Conservation (phyloP, 495 filamentous ascomycete species). For the Recurvomyces mirabilis region DNA sequence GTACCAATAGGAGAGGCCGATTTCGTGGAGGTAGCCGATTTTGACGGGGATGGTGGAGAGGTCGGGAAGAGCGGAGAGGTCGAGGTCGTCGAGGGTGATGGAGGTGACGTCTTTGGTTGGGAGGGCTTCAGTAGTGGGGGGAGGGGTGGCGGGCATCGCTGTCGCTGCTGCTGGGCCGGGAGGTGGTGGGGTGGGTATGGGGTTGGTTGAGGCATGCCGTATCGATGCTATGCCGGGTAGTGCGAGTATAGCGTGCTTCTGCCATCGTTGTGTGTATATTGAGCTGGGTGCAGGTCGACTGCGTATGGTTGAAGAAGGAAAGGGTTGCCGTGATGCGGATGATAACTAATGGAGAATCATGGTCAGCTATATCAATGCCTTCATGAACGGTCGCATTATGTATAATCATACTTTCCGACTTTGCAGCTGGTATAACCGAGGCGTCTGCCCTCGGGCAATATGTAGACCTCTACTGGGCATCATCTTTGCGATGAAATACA, state of each 20-base stretch:
- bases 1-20: conserved; percentile 79
- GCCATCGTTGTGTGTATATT: not conserved
- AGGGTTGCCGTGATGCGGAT: conserved; percentile 11
- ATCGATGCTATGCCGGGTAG: conserved; percentile 3
- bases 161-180: not conserved
- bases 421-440: conserved; percentile 8
- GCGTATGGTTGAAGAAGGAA: not conserved
- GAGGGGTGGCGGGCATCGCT: conserved; percentile 2
- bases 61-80: conserved; percentile 5
- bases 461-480: conserved; percentile 27
- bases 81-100: conserved; percentile 16
- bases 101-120: conserved; percentile 8
- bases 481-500: conserved; percentile 12
- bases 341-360: conserved; percentile 16
- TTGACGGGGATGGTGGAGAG: conserved; percentile 45
- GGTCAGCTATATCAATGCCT: not conserved
- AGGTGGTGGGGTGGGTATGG: not conserved
- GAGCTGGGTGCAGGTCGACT: not conserved
- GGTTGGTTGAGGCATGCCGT: conserved; percentile 21
- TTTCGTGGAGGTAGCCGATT: conserved; percentile 69
- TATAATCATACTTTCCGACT: conserved; percentile 15
- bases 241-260: not conserved
- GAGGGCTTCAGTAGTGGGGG: not conserved
- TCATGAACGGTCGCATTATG: no score
- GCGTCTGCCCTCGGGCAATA: conserved; percentile 7